Evolutionary conservation across 2,329 filamentous ascomycete genomes (phyloP), one percentile per base, ranked within the genome.

Genomic region (Drechslerella stenobrocha): DNA sequence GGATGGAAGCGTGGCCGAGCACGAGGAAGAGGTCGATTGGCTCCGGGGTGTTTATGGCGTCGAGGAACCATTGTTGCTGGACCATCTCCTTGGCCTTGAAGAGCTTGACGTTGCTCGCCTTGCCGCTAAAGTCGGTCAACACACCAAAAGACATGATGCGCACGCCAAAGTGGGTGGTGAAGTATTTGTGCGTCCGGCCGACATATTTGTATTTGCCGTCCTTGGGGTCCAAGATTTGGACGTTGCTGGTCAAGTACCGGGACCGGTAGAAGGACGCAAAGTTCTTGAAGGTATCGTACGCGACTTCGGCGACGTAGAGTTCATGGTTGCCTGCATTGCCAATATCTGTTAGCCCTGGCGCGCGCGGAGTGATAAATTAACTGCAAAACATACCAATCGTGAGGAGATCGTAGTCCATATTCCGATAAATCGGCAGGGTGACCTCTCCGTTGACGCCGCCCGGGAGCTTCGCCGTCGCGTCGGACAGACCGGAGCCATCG

Each of bases 101-200:
- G 35, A 55, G 60, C 42, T 52, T 61, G 0, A 89, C 95, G 76
- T 97, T 97, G 75, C 96, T 93, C 58, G 87, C 87, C 75, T 96
- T 96, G 15, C 86, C 85, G 0, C 83, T 89, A 73, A 98, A 98
- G 77, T 98, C 86, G 76, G 96, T 98, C 2, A 98, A 79, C 76
- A 98, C 97, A 1, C 93, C 93, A 76, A 98, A 91, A 0, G 92
- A 89, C 48, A 95, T 80, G 61, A 98, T 84, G 13, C 87, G 83
- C 65, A 96, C 85, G 2, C 87, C 88, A 72, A 89, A 89, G 71
- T 95, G 90, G 79, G 91, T 90, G 3, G 93, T 98, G 59, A 83
- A 90, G 77, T 98, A 96, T 74, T 89, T 93, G 75, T 87, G 86
- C 77, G 86, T 97, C 8, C 91, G 83, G 72, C 85, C 86, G 4